Conservation (phyloP, 2,329 filamentous ascomycete genomes). For the Fusarium mangiferae region DNA sequence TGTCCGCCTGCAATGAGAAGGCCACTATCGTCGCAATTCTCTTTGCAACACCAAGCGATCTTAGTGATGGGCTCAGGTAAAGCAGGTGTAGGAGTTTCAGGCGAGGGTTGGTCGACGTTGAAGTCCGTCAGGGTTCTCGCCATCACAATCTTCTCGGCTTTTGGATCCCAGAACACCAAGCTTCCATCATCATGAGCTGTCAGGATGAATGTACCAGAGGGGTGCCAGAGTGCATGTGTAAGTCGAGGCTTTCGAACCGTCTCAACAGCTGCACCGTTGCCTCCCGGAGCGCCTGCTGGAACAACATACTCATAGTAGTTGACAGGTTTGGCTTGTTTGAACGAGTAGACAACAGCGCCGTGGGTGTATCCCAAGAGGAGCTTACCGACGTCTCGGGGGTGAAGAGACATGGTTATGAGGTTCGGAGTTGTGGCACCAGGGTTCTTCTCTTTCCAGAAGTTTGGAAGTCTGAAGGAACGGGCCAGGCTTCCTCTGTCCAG, state of each 20-base stretch:
- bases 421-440: constrained; percentile 69
- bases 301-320: constrained; percentile 87
- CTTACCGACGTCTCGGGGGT: constrained; percentile 92
- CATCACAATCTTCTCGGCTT: constrained; percentile 85
- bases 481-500: constrained; percentile 80
- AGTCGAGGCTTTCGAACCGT: constrained; percentile 76
- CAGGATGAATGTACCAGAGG: constrained; percentile 87
- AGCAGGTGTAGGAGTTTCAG: constrained; percentile 61
- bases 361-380: constrained; percentile 90
- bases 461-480: constrained; percentile 82
- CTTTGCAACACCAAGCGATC: constrained; percentile 93
- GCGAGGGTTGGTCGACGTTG: constrained; percentile 75
- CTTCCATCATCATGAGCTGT: constrained; percentile 92
- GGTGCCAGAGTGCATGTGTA: constrained; percentile 91
- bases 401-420: constrained; percentile 83
- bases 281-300: constrained; percentile 83
- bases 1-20: constrained; percentile 87
- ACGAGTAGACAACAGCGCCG: constrained; percentile 90
- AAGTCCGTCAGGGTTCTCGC: constrained; percentile 82
- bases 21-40: constrained; percentile 92
- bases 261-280: constrained; percentile 73
- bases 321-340: constrained; percentile 86
- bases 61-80: constrained; percentile 80
- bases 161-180: constrained; percentile 92
- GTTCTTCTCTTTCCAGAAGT: constrained; percentile 83